Evolutionary conservation across 2,329 filamentous ascomycete genomes (phyloP), one percentile per base, ranked within the genome.

Genomic region (Cercospora canescens): DNA sequence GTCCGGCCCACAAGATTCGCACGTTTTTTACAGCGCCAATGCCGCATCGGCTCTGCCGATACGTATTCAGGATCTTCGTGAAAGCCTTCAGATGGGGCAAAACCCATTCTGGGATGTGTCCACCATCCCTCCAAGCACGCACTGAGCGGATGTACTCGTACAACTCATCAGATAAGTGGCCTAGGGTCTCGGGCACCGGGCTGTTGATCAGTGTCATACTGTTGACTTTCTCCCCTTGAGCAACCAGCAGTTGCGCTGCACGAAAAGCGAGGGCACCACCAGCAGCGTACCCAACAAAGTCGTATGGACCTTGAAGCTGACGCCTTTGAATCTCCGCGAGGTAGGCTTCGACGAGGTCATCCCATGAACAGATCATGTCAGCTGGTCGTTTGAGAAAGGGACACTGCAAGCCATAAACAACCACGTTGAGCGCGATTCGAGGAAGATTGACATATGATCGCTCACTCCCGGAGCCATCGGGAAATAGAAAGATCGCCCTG

Each of bases 121-220:
- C 58, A 30, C 26, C 57, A 26, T 62, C 26, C 21, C 37, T 24
- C 54, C 41, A 82, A 41, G 85, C 76, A 24, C 80, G 80, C 55
- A 83, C 77, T 12, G 76, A 75, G 65, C 83, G 77, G 67, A 83
- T 83, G 77, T 82, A 84, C 63, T 81, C 77, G 73, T 85, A 84
- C 9, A 85, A 75, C 37, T 79, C 78, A 21, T 78, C 75, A 5
- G 91, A 91, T 1, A 91, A 84, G 21, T 87, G 87, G 77, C 92
- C 88, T 8, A 93, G 58, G 1, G 66, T 70, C 32, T 67, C 71
- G 69, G 59, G 69, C 65, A 9, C 75, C 74, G 9, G 74, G 65
- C 65, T 41, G n/a, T 78, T 76, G 62, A 78, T 64, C 2, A 78
- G 69, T n/a, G 76, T 67, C 21, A 78, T 69, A 3, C 64, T 62